These are phyloP conservation scores for Sporormia fimetaria DNA, from an alignment of 495 filamentous ascomycete species.

Conservation along the genomic window DNA sequence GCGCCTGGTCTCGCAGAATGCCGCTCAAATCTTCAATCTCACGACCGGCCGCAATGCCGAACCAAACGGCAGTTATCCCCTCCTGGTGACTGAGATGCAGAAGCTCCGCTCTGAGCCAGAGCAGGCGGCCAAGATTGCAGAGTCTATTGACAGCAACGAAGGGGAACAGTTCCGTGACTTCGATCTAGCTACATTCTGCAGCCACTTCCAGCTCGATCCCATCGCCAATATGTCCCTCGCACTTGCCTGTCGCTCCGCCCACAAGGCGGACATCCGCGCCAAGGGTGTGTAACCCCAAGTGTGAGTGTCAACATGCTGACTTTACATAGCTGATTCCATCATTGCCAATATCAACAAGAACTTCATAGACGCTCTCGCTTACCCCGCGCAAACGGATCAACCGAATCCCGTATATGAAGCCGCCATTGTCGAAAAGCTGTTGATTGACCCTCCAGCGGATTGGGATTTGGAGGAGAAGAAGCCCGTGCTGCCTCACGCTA, in stretches of 20 bases:
- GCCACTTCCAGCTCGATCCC: slow-evolving; percentile 84
- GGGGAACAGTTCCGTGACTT: slow-evolving; percentile 91
- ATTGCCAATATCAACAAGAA: slow-evolving; percentile 59
- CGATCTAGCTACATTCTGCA: slow-evolving; percentile 81
- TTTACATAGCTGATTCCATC: slow-evolving; percentile 64
- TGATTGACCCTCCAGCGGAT: slow-evolving; percentile 67
- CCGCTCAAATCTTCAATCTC: slow-evolving; percentile 75
- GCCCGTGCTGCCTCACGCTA: slow-evolving; percentile 52
- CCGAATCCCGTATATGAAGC: slow-evolving; percentile 55
- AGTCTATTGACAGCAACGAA: slow-evolving; percentile 75
- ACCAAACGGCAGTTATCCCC: slow-evolving; percentile 64
- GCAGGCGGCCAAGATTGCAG: slow-evolving; percentile 81
- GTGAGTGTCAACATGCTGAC: slow-evolving; percentile 16
- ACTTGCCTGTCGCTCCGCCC: slow-evolving; percentile 70
- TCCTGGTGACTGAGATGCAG: slow-evolving; percentile 73
- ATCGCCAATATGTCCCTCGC: slow-evolving; percentile 80
- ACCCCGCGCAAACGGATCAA: slow-evolving; percentile 48
- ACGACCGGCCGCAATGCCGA: slow-evolving; percentile 55
- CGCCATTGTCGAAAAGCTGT: slow-evolving; percentile 66
- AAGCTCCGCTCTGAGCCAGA: slow-evolving; percentile 69
- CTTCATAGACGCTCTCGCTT: slow-evolving; percentile 51
- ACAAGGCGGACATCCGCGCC: slow-evolving; percentile 65
- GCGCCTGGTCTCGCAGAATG: slow-evolving; percentile 74
- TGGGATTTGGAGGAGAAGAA: slow-evolving; percentile 70
- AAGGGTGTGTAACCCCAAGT: slow-evolving; percentile 54